Evolutionary conservation across 2,329 filamentous ascomycete species (phyloP), one percentile per base, ranked within the genome.

Genomic region (Cladophialophora chaetospira): DNA sequence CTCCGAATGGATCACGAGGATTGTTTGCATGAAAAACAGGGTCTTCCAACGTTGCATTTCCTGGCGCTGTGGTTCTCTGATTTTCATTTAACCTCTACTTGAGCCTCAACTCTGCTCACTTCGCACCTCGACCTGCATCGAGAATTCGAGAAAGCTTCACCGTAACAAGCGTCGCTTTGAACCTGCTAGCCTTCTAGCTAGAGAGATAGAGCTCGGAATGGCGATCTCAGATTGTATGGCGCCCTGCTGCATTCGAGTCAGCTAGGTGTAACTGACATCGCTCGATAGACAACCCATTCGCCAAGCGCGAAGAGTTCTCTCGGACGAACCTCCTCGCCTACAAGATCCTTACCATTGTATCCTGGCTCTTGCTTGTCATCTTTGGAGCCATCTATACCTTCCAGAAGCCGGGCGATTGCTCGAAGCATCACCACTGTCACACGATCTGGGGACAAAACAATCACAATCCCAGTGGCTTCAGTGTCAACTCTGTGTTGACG

Each of bases 361-460:
- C 86, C 31, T 96, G 89, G 87, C 73, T 90, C 25, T 74, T 95
- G 42, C 82, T 90, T 35, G 76, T 94, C 53, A 72, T 90, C 65
- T 80, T 86, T 48, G 84, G 86, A 56, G 76, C 94, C 70, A 91
- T 89, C 77, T 95, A 94, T 72, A 83, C 83, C 46, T 73, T 87
- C 71, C 74, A 85, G 64, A 73, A 75, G 11, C 88, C 89, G 1
- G 74, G 81, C 50, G 86, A 90, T 73, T 84, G 84, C 64, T 72
- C 71, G 26, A 55, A 77, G 67, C 75, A 75, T 13, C 71, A 77
- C 63, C 74, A 80, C 61, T 79, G 82, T 58, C 79, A 81, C 62
- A 86, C 82, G 57, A 89, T 96, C 70, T 93, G 87, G 86, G 83
- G 83, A 54, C 86, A 90, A 73, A 91, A 91, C 70, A 74, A 79